Evolutionary conservation across 768 basidiomycete species (phyloP), one percentile per base, ranked within the genome.

Genomic region (Porphyrellus cyaneotinctus): DNA sequence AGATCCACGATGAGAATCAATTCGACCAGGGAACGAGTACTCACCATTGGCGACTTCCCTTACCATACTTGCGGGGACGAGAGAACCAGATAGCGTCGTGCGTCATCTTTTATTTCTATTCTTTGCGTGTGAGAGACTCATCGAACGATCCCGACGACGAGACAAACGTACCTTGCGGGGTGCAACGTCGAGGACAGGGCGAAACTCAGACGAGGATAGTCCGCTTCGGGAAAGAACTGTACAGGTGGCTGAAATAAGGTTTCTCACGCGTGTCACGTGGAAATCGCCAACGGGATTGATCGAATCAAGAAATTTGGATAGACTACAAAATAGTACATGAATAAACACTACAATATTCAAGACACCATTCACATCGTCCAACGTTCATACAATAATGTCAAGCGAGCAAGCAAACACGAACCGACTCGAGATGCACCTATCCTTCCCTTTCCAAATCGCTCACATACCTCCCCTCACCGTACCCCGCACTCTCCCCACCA

Each of bases 11-110:
- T 47, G 9, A 54, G 45, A 43, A 35, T 18, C 3, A 10, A 24
- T 10, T 13, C 24, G 17, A 51, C 17, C 24, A 5, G n/a, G 14
- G 26, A 14, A 20, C 13, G 33, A 36, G 17, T 26, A 76, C 85
- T 69, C 71, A 92, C 91, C 91, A 97, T 74, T 95, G 91, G 70
- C 94, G 90, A 71, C 85, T 85, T 68, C 94, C 94, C 77, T 95
- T 95, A 71, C 94, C 94, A 77, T 65, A 95, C 75, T 91, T 95
- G 74, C 93, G 84, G 57, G 94, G 94, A 67, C 89, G 90, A 73
- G 91, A 92, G 76, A 93, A 94, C 93, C 94, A 97, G 76, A 97
- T 85, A 66, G 92, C 87, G 81, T 95, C 91, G 91, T 95, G 94
- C 68, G 94, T 94, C 94, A 95, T 97, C n/a, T 76, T 83, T 86